phyloP scores from a whole-genome alignment of 805 yeast species.

The Torulaspora quercuum region DNA sequence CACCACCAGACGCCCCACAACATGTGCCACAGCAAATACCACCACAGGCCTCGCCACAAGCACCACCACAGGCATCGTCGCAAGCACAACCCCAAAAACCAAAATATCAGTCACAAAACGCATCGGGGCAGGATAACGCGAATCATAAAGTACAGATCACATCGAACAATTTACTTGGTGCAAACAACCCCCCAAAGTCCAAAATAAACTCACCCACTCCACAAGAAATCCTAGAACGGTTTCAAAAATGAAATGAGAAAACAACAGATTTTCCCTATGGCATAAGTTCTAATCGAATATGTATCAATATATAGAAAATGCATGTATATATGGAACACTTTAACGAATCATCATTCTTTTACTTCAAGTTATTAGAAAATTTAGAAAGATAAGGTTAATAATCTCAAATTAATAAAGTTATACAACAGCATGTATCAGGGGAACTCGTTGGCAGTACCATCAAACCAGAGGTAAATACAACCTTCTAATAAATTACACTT shows the following conservation, averaged over 20 bases:
- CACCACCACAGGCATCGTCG: slow-evolving; percentile 24
- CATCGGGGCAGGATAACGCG: no score
- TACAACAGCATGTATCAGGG: slow-evolving; percentile 2
- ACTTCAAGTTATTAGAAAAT: no score
- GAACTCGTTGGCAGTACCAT: not conserved
- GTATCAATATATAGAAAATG: not conserved
- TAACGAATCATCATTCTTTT: slow-evolving; percentile 2
- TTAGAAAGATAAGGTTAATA: no score
- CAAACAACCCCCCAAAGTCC: slow-evolving; percentile 9
- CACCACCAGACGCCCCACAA: no score
- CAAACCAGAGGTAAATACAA: slow-evolving; percentile 1
- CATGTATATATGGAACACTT: slow-evolving; percentile 2
- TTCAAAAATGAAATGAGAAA: slow-evolving; percentile 29
- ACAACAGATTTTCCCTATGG: no score
- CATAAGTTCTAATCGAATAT: slow-evolving; percentile 3
- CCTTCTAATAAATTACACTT: slow-evolving; percentile 16
- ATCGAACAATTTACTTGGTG: slow-evolving; percentile 3
- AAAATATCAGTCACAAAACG: no score
- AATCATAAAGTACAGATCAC: slow-evolving; percentile 4
- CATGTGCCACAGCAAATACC: no score
- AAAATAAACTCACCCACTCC: slow-evolving; percentile 35
- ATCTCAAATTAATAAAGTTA: not conserved
- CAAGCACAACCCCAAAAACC: slow-evolving; percentile 8
- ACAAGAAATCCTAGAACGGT: slow-evolving; percentile 34
- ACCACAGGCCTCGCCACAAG: slow-evolving; percentile 20